Base-by-base conservation (phyloP, 75 land plant genomes). In the Selaginella tamariscina region DNA sequence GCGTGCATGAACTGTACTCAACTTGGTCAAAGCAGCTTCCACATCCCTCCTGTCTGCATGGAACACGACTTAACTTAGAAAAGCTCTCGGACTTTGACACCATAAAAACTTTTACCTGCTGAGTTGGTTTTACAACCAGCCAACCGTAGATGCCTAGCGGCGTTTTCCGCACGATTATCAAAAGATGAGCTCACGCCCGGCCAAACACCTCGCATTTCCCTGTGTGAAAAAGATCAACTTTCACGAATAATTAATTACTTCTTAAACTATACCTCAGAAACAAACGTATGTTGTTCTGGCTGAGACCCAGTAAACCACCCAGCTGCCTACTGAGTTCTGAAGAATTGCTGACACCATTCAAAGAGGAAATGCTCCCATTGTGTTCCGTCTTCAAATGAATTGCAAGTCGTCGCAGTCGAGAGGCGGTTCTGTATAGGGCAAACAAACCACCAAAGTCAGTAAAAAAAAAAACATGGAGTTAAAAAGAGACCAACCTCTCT, bases 171-270 rank as follows among this genome's bases (percentile, higher is more conserved):
- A 11, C 72, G 72, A 55, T 33, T 70, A 28, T 75, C 77, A 27
- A 63, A 54, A 0, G 30, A 60, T 32, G 56, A 31, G 11, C 31
- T 60, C 8, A 33, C 57, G 2, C 77, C 72, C 55, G 72, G 67
- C 77, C 77, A 75, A 30, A 75, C 72, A 20, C 77, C 77, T 29
- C 60, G 72, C n/a, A 75, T 20, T 31, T 75, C 77, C 56, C 77
- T 75, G 75, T 31, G 44, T 11, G 2, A 32, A 15, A 31, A 33
- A 30, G 27, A 1, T n/a, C 22, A 1, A 71, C 22, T 1, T 64
- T 21, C 56, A 57, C 26, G 22, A 27, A 22, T 23, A 57, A 57
- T 22, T 2, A 5, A 57, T 5, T 8, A 2, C 5, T 57, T 1
- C 20, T 65, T 27, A 5, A 65, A 22, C 1, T 18, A 1, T 70